Evolutionary conservation across 2,329 filamentous ascomycete genomes (phyloP), one percentile per base, ranked within the genome.

Genomic region (Monilinia vaccinii-corymbosi): DNA sequence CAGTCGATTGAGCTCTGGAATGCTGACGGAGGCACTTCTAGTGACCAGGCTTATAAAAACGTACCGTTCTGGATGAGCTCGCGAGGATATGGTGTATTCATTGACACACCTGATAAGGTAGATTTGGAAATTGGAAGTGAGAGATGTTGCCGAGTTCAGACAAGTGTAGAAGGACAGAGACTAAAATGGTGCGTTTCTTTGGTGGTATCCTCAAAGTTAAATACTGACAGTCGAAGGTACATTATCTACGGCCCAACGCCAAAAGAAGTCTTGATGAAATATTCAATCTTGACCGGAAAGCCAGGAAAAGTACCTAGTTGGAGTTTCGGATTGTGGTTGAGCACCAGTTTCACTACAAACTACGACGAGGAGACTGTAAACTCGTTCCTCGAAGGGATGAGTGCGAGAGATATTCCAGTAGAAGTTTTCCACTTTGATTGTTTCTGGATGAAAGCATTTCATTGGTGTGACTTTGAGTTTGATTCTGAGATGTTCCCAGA

Each of bases 281-380:
- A 91, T 71, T 82, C 85, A 0, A 75, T 79, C 25, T 76, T 91
- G 40, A 90, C 86, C 0, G 88, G 88, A 1, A 79, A 79, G 50
- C 81, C 88, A 0, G 80, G 78, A 40, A 79, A 79, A 59, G 81
- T 89, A 2, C 88, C 88, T 0, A 79, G 81, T 32, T 91, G 88
- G 88, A 89, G 85, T 63, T 91, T 85, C 64, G 87, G 87, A 1
- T 77, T 91, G 10, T 91, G 87, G 87, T 77, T 91, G 23, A 89
- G 84, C 59, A 92, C 88, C 16, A 87, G 78, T 34, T 85, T 85
- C 69, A 84, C 81, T 2, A 85, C 82, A 2, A 78, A 78, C 49
- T 85, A 85, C 67, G 79, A 81, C 55, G 81, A 84, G 68, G 70
- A 76, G 53, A 85, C 81, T 0, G 82, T 85, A 5, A 79, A 75